Conservation (phyloP, 495 filamentous ascomycete genomes). For the Annulohypoxylon stygium region DNA sequence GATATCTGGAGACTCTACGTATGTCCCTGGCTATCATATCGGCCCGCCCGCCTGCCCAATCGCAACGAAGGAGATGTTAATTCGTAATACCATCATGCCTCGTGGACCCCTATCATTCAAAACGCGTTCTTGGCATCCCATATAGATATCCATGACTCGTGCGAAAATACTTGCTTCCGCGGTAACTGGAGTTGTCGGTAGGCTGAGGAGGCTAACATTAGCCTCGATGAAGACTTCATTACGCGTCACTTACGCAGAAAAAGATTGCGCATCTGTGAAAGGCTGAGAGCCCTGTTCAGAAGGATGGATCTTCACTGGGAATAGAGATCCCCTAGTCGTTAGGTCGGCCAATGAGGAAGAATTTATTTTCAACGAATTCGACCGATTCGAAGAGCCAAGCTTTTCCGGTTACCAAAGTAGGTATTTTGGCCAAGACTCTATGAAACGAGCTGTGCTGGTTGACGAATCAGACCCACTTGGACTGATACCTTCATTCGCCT, state of each 20-base stretch:
- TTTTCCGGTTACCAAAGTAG: constrained; percentile 11
- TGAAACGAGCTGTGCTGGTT: constrained; percentile 35
- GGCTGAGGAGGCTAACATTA: constrained; percentile 4
- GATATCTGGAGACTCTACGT: constrained; percentile 5
- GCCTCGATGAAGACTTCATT: constrained; percentile 17
- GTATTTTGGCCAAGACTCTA: constrained; percentile 10
- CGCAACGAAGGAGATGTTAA: constrained; percentile 1
- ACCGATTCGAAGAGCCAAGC: constrained; percentile 35
- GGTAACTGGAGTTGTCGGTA: neutral
- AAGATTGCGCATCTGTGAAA: constrained; percentile 29
- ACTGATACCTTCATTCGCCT: constrained; percentile 21
- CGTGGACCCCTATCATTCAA: constrained; percentile 15
- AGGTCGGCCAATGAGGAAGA: constrained; percentile 13
- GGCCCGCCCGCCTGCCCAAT: constrained; percentile 11
- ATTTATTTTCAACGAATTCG: constrained; percentile 25
- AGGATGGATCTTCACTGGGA: constrained; percentile 8
- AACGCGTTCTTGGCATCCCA: constrained; percentile 3
- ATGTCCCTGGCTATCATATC: neutral
- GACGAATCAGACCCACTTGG: constrained; percentile 45
- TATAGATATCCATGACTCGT: constrained; percentile 1
- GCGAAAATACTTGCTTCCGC: neutral
- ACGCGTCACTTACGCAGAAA: constrained; percentile 39
- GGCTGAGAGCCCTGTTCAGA: constrained; percentile 33
- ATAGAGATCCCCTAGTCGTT: constrained; percentile 12
- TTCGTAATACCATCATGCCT: constrained; percentile 33